Base-by-base conservation (phyloP, 164 flowering plant genomes). In the Dillenia suffruticosa region DNA sequence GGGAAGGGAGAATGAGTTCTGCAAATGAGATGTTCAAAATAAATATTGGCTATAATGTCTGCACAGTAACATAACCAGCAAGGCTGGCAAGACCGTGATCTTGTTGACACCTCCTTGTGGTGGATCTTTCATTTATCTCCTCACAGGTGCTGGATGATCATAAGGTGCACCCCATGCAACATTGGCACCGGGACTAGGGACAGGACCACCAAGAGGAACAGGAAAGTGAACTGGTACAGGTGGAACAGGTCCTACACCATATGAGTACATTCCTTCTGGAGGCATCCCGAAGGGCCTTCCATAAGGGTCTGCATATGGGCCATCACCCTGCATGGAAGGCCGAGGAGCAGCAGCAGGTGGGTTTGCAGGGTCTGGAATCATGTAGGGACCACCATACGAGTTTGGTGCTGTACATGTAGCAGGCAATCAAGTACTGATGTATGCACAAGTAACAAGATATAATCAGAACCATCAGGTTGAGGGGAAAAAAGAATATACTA, bases 401-500 rank as follows among this genome's bases (percentile, higher is more conserved):
- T 62, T 68, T 63, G 82, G 75, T 44, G 74, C 81, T 70, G 49
- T 62, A 62, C 49, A 65, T 6, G 13, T 11, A 48, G 55, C 4
- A 62, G 8, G 10, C 10, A n/a, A 59, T 49, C 49, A 40, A 19
- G 57, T 46, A 58, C 10, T 49, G 24, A 44, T 22, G 14, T 49
- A 65, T 9, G 43, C 24, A 14, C 13, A 40, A 49, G 40, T 32
- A 45, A 17, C 32, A 10, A 56, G 63, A 54, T 57, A 49, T 26
- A 45, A 40, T 5, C 16, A 50, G 32, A 26, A 40, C 48, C 15
- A 17, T 9, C 47, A 10, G 32, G 53, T 40, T 44, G 46, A 43
- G 40, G 17, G 51, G 16, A 16, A 40, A 13, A 19, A 43, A 64
- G 24, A 46, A 40, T 22, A 32, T 76, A 90, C 97, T 95, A 57